Conservation (phyloP, 2,329 filamentous ascomycete species). For the Pestalotiopsis sp. region DNA sequence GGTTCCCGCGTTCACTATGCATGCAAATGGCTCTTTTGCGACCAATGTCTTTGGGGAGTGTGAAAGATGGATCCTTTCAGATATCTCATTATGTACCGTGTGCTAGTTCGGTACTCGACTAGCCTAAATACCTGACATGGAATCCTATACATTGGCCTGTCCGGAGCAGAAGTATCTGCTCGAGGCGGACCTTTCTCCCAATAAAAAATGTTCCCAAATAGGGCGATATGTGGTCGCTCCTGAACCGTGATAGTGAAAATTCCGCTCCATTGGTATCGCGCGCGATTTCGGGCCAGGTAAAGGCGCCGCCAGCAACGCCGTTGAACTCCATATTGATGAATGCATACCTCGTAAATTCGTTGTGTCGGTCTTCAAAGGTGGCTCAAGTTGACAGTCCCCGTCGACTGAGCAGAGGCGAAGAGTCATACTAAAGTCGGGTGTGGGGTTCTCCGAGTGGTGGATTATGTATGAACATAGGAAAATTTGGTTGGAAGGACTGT, state of each 20-base stretch:
- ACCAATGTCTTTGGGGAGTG: neutral
- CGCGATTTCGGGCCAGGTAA: slow-evolving; percentile 16
- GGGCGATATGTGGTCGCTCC: slow-evolving; percentile 11
- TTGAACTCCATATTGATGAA: slow-evolving; percentile 25
- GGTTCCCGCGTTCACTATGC: neutral
- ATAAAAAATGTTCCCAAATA: slow-evolving; percentile 13
- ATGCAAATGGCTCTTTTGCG: neutral
- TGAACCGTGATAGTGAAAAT: slow-evolving; percentile 8
- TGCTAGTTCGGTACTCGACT: neutral
- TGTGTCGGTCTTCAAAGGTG: slow-evolving; percentile 16
- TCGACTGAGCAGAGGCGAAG: neutral
- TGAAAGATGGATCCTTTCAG: neutral
- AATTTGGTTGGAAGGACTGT: slow-evolving; percentile 17
- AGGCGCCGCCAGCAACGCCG: slow-evolving; percentile 28
- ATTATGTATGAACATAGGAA: slow-evolving; percentile 18
- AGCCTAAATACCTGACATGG: neutral
- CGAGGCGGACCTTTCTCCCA: slow-evolving; percentile 2
- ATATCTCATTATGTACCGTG: neutral
- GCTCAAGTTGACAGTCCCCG: neutral
- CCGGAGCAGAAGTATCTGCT: neutral
- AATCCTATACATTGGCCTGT: neutral
- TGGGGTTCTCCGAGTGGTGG: neutral
- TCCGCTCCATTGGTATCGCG: slow-evolving; percentile 25
- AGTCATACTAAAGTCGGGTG: slow-evolving; percentile 1
- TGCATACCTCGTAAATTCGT: slow-evolving; percentile 25